A percentile compares a stretch with the other conserved stretches of the same genome.
phyloP scores from a whole-genome alignment of 176 grass and related monocot species.

The Elaeis guineensis region DNA sequence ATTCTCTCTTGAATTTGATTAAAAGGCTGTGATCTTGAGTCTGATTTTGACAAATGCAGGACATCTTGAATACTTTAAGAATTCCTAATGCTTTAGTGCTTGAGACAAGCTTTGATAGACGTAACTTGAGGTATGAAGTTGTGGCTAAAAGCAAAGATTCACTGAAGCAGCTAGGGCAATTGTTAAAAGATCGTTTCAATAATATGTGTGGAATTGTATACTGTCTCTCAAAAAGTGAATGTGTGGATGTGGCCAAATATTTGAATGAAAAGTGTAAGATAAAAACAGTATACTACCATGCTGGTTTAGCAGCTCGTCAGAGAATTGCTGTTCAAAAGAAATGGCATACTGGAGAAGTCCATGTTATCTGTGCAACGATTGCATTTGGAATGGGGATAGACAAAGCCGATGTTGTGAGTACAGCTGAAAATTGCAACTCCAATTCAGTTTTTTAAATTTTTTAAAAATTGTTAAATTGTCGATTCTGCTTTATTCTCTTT shows the following conservation, averaged over 20 bases:
- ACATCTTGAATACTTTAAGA: constrained; percentile 47
- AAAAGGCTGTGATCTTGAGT: neutral
- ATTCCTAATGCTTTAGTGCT: constrained; percentile 62
- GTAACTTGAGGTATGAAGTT: constrained; percentile 67
- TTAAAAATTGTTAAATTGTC: no score
- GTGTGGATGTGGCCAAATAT: constrained; percentile 67
- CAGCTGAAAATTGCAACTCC: no score
- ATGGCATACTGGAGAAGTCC: constrained; percentile 72
- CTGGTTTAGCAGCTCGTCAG: constrained; percentile 55
- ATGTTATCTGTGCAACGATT: constrained; percentile 84
- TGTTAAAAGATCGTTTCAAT: constrained; percentile 60
- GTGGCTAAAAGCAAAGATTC: constrained; percentile 55
- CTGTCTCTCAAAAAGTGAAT: constrained; percentile 85
- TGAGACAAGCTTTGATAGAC: constrained; percentile 80
- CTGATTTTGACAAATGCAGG: constrained; percentile 28
- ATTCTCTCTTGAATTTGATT: constrained; percentile 9
- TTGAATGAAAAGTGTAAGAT: constrained; percentile 78
- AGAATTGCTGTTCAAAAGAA: constrained; percentile 63
- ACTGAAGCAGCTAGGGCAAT: constrained; percentile 59
- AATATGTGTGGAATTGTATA: constrained; percentile 80
- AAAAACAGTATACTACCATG: constrained; percentile 67
- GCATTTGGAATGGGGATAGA: constrained; percentile 98
- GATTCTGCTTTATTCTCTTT: neutral
- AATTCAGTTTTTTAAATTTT: no score
- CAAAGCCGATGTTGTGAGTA: constrained; percentile 81